These are phyloP conservation scores for Beta macrorhiza DNA, from an alignment of 179 eudicot genomes.

Conservation along the genomic window DNA sequence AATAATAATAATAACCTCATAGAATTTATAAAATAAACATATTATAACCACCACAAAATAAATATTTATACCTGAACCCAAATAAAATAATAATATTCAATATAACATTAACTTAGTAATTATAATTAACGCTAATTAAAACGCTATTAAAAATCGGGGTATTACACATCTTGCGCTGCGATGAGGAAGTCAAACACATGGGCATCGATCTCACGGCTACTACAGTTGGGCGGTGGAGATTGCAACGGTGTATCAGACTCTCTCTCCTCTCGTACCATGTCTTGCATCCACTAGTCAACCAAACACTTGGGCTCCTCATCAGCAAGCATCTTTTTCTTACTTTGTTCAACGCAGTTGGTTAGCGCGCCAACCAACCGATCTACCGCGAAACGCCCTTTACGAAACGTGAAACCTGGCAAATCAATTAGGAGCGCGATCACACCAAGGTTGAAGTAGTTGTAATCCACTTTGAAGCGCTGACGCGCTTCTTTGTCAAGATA, in stretches of 20 bases:
- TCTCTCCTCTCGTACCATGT: conserved; percentile 41
- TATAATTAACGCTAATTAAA: too few species aligned
- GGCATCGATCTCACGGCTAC: conserved; percentile 44
- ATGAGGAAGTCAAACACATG: conserved; percentile 75
- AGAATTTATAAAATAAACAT: too few species aligned
- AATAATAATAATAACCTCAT: too few species aligned
- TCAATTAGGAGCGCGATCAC: conserved; percentile 66
- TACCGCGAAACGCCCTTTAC: conserved; percentile 64
- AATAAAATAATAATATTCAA: too few species aligned
- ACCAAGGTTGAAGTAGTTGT: conserved; percentile 66
- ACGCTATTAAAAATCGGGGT: too few species aligned
- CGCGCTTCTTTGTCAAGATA: conserved; percentile 39
- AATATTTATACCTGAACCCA: too few species aligned
- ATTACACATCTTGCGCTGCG: too few species aligned
- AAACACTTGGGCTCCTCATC: conserved; percentile 58
- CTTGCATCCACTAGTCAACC: conserved; percentile 81
- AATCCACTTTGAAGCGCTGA: conserved; percentile 50
- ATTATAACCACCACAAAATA: too few species aligned
- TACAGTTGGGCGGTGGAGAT: conserved; percentile 40
- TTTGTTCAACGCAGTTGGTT: conserved; percentile 46
- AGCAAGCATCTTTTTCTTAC: conserved; percentile 42
- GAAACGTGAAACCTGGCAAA: conserved; percentile 68
- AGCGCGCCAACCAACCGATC: conserved; percentile 48
- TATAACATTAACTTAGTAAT: too few species aligned
- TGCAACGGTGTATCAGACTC: conserved; percentile 7